phyloP scores from a whole-genome alignment of 257 asterid genomes.

The Nyctanthes arbortristis region DNA sequence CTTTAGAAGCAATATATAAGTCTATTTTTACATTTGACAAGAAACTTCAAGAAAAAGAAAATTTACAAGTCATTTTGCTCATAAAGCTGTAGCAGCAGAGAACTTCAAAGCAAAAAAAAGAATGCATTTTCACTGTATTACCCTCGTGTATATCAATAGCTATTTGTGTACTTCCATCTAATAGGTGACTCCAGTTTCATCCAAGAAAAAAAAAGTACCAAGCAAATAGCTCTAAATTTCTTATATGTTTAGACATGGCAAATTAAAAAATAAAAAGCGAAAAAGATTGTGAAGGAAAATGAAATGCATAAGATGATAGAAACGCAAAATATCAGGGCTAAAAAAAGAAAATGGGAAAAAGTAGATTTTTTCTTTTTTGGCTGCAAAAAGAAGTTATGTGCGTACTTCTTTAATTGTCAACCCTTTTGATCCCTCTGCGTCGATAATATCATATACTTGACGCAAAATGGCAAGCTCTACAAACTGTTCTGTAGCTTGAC shows the following conservation, averaged over 20 bases:
- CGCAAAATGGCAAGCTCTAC: constrained; percentile 87
- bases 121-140: background rate
- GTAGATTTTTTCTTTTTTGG: constrained; percentile 11
- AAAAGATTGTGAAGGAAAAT: constrained; percentile 1
- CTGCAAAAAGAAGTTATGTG: constrained; percentile 21
- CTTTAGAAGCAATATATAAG: constrained; percentile 14
- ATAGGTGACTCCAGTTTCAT: constrained; percentile 7
- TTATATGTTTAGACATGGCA: constrained; percentile 12
- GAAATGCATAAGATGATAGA: background rate
- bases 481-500: constrained; percentile 71
- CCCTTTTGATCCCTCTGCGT: constrained; percentile 80
- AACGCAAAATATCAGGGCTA: constrained; percentile 6
- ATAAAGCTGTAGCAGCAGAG: constrained; percentile 12
- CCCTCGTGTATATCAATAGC: background rate
- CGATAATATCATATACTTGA: constrained; percentile 85
- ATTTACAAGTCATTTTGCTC: constrained; percentile 17
- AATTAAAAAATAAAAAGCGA: constrained; percentile 18
- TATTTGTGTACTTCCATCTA: background rate
- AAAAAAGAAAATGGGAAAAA: constrained; percentile 4
- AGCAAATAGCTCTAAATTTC: constrained; percentile 10
- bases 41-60: background rate
- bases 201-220: constrained; percentile 1
- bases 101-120: constrained; percentile 10
- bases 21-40: constrained; percentile 7
- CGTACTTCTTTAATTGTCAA: constrained; percentile 70